Base-by-base conservation (phyloP, 2,329 filamentous ascomycete species). In the Fragosphaeria purpurea region DNA sequence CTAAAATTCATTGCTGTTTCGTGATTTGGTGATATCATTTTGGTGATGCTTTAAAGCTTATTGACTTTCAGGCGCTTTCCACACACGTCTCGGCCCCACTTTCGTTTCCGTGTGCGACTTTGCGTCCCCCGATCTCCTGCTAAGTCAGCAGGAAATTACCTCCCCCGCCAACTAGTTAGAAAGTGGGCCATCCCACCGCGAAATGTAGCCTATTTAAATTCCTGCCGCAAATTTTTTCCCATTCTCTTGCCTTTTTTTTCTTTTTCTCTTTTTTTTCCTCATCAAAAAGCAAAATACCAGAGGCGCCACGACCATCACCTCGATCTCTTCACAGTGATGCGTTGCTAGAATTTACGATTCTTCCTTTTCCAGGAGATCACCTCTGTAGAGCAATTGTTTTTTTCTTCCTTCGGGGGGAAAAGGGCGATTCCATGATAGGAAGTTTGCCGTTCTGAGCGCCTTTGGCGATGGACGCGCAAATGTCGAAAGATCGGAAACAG, bases 221-320 rank as follows among this genome's bases (percentile, higher is more conserved):
- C 30, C 35, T 40, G 32, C n/a, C 39, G 22, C 11, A 37, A 45
- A 56, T 47, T 48, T 11, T 30, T 60, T 62, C 22, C 22, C 22
- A 22, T 22, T 22, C 22, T 22, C 22, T 22, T 22, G 22, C 22
- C 22, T 60, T 56, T 56, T 57, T 50, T 59, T 55, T 42, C 44
- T 56, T 63, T 64, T 63, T 66, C 67, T 66, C 66, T 70, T 70
- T 65, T 68, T 70, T 72, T 67, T 58, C 66, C 61, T 72, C 69
- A 80, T 80, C 76, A 80, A 80, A 80, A 80, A 80, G 75, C 46
- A 51, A 48, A 71, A 67, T 70, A 64, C 70, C 78, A 68, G 68
- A 74, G 78, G 74, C 69, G 77, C 77, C 77, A 80, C 77, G 77
- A 80, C 77, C 76, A 68, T 75, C 76, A 79, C 70, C 70, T 68